Evolutionary conservation across 208 protist species (phyloP).

Genomic region (Trypanosomatidae sp.): DNA sequence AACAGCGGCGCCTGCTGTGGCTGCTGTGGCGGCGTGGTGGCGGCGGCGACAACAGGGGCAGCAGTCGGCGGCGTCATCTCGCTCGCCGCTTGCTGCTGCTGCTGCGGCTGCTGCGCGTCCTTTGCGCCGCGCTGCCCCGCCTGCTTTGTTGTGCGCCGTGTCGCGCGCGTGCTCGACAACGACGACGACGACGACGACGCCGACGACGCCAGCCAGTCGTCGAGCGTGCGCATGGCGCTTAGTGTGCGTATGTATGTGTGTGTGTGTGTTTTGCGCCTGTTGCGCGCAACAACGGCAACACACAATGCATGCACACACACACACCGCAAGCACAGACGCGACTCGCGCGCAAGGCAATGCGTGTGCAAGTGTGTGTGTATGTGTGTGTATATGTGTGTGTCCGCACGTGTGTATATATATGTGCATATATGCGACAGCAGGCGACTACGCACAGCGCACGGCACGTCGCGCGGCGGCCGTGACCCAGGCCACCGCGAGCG

Average conservation of each 20-base stretch:
- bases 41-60: background rate
- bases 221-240: background rate
- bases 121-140: no score
- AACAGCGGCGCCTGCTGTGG: background rate
- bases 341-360: no score
- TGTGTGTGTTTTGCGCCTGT: no score
- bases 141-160: no score
- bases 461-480: background rate
- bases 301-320: no score
- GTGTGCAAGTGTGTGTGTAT: conserved; percentile 1
- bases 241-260: background rate
- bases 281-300: no score
- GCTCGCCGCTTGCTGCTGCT: no score
- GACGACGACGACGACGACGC: background rate
- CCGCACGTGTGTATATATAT: background rate
- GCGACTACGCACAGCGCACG: background rate
- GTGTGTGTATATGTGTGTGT: background rate
- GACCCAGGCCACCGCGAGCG: conserved; percentile 18
- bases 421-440: background rate
- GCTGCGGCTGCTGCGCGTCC: no score
- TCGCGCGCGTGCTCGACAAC: background rate
- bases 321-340: no score
- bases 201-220: background rate
- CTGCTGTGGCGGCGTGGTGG: background rate
- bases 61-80: no score